These are phyloP conservation scores for Lathyrus sativus DNA, from an alignment of 306 rosid genomes.

Conservation along the genomic window DNA sequence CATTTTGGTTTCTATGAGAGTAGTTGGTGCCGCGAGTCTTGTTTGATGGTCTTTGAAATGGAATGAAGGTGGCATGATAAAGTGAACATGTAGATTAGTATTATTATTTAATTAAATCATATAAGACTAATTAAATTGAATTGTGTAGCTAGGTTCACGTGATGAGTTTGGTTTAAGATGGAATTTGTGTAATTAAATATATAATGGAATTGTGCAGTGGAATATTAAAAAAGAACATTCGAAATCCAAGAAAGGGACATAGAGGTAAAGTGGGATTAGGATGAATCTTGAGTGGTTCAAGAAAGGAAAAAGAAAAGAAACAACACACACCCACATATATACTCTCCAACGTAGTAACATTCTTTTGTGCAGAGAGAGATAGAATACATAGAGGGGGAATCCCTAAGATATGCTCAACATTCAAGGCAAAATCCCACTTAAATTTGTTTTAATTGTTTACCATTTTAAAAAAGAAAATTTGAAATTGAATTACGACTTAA, in stretches of 20 bases:
- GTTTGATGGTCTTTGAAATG: constrained; percentile 35
- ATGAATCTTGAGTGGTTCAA: constrained; percentile 49
- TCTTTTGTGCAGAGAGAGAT: constrained; percentile 47
- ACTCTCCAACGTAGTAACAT: constrained; percentile 50
- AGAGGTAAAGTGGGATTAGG: constrained; percentile 43
- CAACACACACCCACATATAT: neutral
- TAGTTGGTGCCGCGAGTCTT: constrained; percentile 60
- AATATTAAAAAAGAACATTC: constrained; percentile 45
- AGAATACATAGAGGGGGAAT: constrained; percentile 63
- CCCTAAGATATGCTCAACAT: constrained; percentile 66
- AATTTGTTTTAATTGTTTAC: constrained; percentile 3
- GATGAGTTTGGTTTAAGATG: constrained; percentile 61
- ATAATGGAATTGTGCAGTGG: constrained; percentile 45
- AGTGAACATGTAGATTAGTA: constrained; percentile 4
- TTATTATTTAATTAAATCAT: neutral
- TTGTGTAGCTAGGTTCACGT: constrained; percentile 60
- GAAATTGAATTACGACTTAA: no score
- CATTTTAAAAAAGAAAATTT: no score
- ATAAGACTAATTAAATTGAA: constrained; percentile 12
- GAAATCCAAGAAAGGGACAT: constrained; percentile 48
- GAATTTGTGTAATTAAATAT: constrained; percentile 41
- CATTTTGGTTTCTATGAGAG: constrained; percentile 50
- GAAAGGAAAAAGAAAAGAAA: constrained; percentile 33
- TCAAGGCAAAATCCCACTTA: constrained; percentile 76
- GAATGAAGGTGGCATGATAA: constrained; percentile 23